phyloP scores from a whole-genome alignment of 2,329 filamentous ascomycete genomes.

The Fusarium stilboides region DNA sequence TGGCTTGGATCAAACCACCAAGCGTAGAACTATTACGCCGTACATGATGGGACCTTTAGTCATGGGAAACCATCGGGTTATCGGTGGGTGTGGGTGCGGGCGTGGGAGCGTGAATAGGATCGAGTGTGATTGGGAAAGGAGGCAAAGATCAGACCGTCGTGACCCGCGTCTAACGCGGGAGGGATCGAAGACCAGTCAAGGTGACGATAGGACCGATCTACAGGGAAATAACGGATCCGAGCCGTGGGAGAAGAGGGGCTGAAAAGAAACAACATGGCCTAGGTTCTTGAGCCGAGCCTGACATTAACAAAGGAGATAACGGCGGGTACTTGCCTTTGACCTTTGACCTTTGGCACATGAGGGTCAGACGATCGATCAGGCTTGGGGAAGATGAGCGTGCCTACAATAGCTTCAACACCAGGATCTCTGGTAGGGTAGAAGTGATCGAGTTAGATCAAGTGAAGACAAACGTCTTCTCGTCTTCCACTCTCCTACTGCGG shows the following conservation, averaged over 20 bases:
- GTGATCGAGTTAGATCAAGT: neutral
- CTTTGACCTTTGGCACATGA: constrained; percentile 19
- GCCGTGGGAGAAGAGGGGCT: constrained; percentile 2
- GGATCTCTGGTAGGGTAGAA: neutral
- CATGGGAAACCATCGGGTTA: constrained; percentile 41
- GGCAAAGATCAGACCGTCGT: constrained; percentile 15
- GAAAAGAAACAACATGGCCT: neutral
- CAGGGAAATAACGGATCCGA: neutral
- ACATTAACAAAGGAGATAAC: constrained; percentile 5
- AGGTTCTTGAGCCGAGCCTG: neutral
- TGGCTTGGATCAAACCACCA: constrained; percentile 14
- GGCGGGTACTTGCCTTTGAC: constrained; percentile 27
- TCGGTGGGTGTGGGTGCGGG: constrained; percentile 35
- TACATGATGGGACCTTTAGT: constrained; percentile 42
- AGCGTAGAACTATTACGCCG: constrained; percentile 36
- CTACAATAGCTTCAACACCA: constrained; percentile 10
- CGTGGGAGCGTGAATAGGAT: constrained; percentile 31
- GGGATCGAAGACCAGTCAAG: constrained; percentile 8
- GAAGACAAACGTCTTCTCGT: constrained; percentile 11
- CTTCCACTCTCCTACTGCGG: constrained; percentile 13
- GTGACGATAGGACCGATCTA: constrained; percentile 4
- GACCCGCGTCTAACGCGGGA: constrained; percentile 43
- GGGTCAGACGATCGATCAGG: neutral
- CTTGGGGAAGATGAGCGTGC: neutral
- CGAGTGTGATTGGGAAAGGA: constrained; percentile 27